Evolutionary conservation across 768 basidiomycete genomes (phyloP).

Genomic region (Leccinum longicurvipes): DNA sequence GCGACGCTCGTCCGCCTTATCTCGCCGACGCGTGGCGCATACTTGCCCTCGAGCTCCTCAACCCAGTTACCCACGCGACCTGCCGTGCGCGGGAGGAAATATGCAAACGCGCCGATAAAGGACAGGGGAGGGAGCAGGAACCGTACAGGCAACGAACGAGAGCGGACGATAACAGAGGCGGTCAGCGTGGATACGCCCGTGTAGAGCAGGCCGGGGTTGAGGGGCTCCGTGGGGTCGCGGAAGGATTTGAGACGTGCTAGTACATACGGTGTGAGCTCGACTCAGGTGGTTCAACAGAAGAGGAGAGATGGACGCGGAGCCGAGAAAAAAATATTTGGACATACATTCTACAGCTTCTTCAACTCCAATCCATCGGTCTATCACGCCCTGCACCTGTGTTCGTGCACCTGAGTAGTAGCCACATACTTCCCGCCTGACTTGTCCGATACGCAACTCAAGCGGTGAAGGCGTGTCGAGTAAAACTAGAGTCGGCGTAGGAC

Average conservation of each 20-base stretch:
- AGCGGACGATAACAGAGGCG: constrained; percentile 82
- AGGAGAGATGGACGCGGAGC: not conserved
- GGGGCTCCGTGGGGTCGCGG: constrained; percentile 72
- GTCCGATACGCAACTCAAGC: constrained; percentile 75
- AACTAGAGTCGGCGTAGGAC: constrained; percentile 54
- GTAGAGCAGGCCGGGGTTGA: constrained; percentile 89
- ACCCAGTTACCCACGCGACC: constrained; percentile 65
- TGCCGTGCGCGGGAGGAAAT: constrained; percentile 87
- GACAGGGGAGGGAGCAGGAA: constrained; percentile 74
- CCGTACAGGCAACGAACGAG: constrained; percentile 66
- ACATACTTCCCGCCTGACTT: constrained; percentile 58
- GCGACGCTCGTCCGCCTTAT: constrained; percentile 64
- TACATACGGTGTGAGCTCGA: not conserved
- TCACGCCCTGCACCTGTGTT: constrained; percentile 63
- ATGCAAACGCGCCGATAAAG: constrained; percentile 62
- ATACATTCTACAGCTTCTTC: constrained; percentile 84
- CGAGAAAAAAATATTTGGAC: constrained; percentile 26
- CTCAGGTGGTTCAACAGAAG: not conserved
- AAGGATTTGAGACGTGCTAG: constrained; percentile 81
- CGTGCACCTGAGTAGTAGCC: constrained; percentile 55
- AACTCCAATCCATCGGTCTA: constrained; percentile 80
- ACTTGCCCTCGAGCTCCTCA: constrained; percentile 63
- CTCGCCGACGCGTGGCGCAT: constrained; percentile 66
- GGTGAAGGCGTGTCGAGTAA: constrained; percentile 73
- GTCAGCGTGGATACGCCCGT: constrained; percentile 85